Percentiles rank a stretch among this genome's conserved stretches.
phyloP scores from a whole-genome alignment of 305 asterid species.

The Fraxinus paxiana region DNA sequence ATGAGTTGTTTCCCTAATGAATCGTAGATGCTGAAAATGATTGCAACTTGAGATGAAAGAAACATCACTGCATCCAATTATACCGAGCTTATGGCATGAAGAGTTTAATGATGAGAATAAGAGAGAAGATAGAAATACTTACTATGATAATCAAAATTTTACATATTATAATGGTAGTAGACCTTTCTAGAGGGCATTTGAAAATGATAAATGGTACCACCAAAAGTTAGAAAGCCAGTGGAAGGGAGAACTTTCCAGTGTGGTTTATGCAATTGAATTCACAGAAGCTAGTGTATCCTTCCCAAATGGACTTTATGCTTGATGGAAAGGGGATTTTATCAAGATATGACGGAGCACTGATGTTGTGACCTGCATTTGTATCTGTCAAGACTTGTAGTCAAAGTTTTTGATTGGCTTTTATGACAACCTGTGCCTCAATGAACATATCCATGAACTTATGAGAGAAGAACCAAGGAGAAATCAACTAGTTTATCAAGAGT shows the following conservation, averaged over 20 bases:
- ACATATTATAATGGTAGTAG: background rate
- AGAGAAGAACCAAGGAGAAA: background rate
- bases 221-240: background rate
- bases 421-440: background rate
- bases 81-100: background rate
- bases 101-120: constrained; percentile 7
- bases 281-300: background rate
- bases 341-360: background rate
- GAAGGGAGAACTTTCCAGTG: background rate
- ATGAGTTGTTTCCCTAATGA: background rate
- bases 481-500: background rate
- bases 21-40: background rate
- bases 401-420: background rate
- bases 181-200: background rate
- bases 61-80: background rate
- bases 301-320: background rate
- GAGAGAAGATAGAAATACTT: background rate
- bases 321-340: background rate
- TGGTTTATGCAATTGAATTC: background rate
- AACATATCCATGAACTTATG: background rate
- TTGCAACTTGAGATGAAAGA: background rate
- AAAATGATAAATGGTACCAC: background rate
- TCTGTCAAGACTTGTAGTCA: background rate
- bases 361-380: background rate
- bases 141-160: background rate